Percentiles rank a stretch among this genome's conserved stretches.
These are phyloP conservation scores for Candida verbasci DNA, from an alignment of 805 yeast genomes.

Conservation along the genomic window DNA sequence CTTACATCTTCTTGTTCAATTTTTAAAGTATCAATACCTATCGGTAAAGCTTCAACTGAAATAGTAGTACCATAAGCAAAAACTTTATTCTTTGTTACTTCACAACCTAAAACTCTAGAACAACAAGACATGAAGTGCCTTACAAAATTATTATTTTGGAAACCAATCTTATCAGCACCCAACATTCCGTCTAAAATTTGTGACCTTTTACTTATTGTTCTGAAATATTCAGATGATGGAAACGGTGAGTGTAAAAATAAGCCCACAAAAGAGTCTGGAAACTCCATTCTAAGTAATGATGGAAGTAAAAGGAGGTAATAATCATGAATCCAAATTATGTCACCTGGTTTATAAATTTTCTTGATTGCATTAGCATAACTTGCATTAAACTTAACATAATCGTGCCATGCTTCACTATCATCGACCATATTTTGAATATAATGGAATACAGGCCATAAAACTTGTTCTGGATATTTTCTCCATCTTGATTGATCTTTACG, in stretches of 20 bases:
- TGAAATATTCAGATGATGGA: conserved; percentile 90
- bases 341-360: conserved; percentile 78
- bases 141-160: conserved; percentile 82
- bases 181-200: conserved; percentile 85
- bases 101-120: conserved; percentile 81
- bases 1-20: conserved; percentile 63
- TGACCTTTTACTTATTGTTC: conserved; percentile 79
- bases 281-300: conserved; percentile 71
- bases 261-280: conserved; percentile 71
- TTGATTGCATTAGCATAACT: conserved; percentile 79
- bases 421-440: conserved; percentile 78
- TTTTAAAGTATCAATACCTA: conserved; percentile 78
- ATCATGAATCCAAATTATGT: conserved; percentile 89
- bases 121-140: conserved; percentile 91
- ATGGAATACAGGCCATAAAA: conserved; percentile 92
- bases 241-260: conserved; percentile 87
- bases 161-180: conserved; percentile 81
- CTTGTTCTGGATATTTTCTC: conserved; percentile 86
- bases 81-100: conserved; percentile 53
- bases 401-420: conserved; percentile 76
- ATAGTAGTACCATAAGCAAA: conserved; percentile 75
- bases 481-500: conserved; percentile 77
- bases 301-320: conserved; percentile 80
- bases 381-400: conserved; percentile 86
- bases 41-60: conserved; percentile 71